Evolutionary conservation across 371 early-diverging fungal genomes (phyloP), one percentile per base, ranked within the genome.

Genomic region (Apophysomyces variabilis): DNA sequence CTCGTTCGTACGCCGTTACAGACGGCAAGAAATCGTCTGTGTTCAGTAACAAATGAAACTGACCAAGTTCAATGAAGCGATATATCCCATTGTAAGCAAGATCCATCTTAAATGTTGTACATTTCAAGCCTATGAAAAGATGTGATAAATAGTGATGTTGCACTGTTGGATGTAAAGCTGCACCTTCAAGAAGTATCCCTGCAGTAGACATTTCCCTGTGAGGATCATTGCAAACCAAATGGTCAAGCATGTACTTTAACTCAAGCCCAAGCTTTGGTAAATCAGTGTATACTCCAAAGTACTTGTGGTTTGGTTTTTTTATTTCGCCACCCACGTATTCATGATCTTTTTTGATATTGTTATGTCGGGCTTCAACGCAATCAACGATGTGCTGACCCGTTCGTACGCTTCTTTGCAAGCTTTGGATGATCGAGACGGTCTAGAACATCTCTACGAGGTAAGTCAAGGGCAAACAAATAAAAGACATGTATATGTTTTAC

Each of bases 81-180:
- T 61, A 61, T 12, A 61, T 46, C 18, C 61, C 61, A 13, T 61
- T n/a, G 36, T 61, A 61, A 12, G 14, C 6, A 7, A 61, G 16
- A 61, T 46, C 47, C 61, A 61, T 61, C 37, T 38, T 41, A 9
- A 61, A 61, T 1, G 41, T 36, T n/a, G 61, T 61, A 44, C 61
- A 45, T 46, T 44, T 43, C n/a, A 61, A 45, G 5, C 61, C 61
- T 61, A 59, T 59, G 14, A 43, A 43, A 43, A 43, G 9, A 43
- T 43, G 14, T 9, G 43, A 12, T 14, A 14, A 14, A 12, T 43
- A 14, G 9, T 43, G 14, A 43, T 43, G 14, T 43, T 9, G 43
- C 14, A 43, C 43, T 43, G 43, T 43, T 9, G 14, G 5, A 12
- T n/a, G 9, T 43, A 14, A 14, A 14, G 9, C 14, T 43, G 43